These are phyloP conservation scores for Silene noctiflora DNA, from an alignment of 179 eudicot species.

Conservation along the genomic window DNA sequence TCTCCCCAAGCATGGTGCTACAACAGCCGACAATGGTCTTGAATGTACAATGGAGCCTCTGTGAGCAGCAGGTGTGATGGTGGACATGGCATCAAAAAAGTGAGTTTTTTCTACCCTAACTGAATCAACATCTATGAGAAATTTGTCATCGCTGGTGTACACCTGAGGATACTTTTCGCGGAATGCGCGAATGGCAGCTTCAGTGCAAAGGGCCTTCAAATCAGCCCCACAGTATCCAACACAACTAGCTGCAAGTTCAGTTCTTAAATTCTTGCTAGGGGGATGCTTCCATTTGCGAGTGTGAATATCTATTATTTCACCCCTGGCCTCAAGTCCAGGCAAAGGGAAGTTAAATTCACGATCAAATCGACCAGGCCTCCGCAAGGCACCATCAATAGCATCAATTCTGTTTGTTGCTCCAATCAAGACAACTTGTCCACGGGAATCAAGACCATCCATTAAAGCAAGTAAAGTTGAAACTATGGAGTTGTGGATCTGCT, in stretches of 20 bases:
- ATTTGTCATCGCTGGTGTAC: slow-evolving; percentile 97
- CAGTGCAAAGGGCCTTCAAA: slow-evolving; percentile 95
- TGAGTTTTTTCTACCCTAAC: slow-evolving; percentile 82
- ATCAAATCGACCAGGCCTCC: slow-evolving; percentile 98
- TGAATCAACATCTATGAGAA: slow-evolving; percentile 89
- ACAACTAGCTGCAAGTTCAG: slow-evolving; percentile 98
- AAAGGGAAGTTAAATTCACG: slow-evolving; percentile 92
- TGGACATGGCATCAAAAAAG: slow-evolving; percentile 90
- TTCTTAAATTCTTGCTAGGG: slow-evolving; percentile 67
- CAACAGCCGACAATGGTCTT: slow-evolving; percentile 89
- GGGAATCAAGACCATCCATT: slow-evolving; percentile 99
- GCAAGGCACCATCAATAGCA: slow-evolving; percentile 98
- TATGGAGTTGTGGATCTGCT: slow-evolving; percentile 98
- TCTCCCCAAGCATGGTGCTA: slow-evolving; percentile 79
- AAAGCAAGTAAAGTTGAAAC: slow-evolving; percentile 97
- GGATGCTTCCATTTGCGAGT: slow-evolving; percentile 98
- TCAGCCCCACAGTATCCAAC: slow-evolving; percentile 99
- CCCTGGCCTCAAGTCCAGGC: slow-evolving; percentile 98
- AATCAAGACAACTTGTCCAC: slow-evolving; percentile 97
- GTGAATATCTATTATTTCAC: slow-evolving; percentile 90
- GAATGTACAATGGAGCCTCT: slow-evolving; percentile 98
- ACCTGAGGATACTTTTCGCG: slow-evolving; percentile 99
- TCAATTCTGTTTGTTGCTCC: slow-evolving; percentile 98
- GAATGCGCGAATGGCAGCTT: slow-evolving; percentile 98
- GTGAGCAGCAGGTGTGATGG: slow-evolving; percentile 99